Base-by-base conservation (phyloP, 1,284 basidiomycete species). In the Microstroma glucosiphilum region DNA sequence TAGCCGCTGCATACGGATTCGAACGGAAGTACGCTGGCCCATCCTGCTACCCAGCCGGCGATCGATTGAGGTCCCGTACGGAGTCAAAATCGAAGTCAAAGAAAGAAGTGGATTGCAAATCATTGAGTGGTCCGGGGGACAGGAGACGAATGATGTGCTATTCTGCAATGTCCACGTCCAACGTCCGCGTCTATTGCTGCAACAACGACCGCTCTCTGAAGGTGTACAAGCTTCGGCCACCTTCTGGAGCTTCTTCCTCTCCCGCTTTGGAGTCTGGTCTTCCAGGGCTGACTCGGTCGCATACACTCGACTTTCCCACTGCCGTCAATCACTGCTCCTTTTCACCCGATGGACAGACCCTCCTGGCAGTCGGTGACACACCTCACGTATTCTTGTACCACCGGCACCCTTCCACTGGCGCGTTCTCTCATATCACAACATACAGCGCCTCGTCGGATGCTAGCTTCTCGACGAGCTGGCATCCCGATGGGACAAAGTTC, bases 361-460 rank as follows among this genome's bases (percentile, higher is more conserved):
- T 93, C 0, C 84, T 92, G 0, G 89, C 88, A 0, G 90, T 91
- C 0, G 91, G 91, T 9, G 91, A 93, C 76, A 90, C 89, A 4
- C 84, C 87, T 40, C 86, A 90, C 62, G 86, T 91, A 9, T 88
- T 87, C 74, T 84, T 72, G 56, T 64, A 67, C 43, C 58, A 61
- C 40, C 62, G 72, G 2, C 56, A 62, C 23, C 23, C 43, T 11
- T 58, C 61, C 0, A 61, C 61, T n/a, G 69, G 71, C 15, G 68
- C 70, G 40, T 61, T 70, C 26, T 58, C 54, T 23, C 65, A 72
- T 42, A 37, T 70, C 19, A 69, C 71, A 1, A 71, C 67, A 0
- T 69, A 72, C 49, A 60, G 41, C 56, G 80, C 71, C 17, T 69
- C 71, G 7, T 86, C 69, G 9, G 82, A 82, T 49, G 81, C 81